Conservation (phyloP, 371 early-diverging fungal genomes). For the Zopfochytrium polystomum region DNA sequence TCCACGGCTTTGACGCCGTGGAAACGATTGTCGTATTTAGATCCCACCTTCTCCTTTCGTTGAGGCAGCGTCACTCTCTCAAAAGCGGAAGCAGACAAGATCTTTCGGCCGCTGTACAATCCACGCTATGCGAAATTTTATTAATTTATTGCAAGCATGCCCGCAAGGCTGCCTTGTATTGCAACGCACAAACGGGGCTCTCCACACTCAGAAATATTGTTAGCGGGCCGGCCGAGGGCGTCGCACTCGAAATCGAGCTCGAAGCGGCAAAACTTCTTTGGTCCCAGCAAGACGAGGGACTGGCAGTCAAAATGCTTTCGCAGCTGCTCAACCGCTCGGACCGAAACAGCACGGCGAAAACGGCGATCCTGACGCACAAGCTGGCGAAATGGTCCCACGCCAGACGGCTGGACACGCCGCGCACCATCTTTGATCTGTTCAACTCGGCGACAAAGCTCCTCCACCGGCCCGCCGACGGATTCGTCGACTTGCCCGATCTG, state of each 20-base stretch:
- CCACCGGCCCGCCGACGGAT: neutral
- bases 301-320: constrained; percentile 27
- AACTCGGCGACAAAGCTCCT: constrained; percentile 1
- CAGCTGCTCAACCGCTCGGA: neutral
- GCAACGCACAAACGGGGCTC: neutral
- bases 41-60: constrained; percentile 7
- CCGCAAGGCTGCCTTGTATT: neutral
- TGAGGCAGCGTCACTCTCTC: neutral
- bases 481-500: neutral
- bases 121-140: neutral
- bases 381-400: constrained; percentile 38
- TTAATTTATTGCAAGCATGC: neutral
- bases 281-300: constrained; percentile 27
- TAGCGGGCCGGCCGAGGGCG: neutral
- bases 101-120: neutral
- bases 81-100: neutral
- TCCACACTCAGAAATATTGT: neutral
- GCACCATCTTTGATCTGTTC: constrained; percentile 15
- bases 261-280: constrained; percentile 29
- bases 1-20: neutral
- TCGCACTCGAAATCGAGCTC: constrained; percentile 11
- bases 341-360: neutral
- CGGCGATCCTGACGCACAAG: constrained; percentile 24
- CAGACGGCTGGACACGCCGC: constrained; percentile 22
- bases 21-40: constrained; percentile 2